These are phyloP conservation scores for Thecaphora thlaspeos DNA, from an alignment of 1,284 basidiomycete species.

Conservation along the genomic window DNA sequence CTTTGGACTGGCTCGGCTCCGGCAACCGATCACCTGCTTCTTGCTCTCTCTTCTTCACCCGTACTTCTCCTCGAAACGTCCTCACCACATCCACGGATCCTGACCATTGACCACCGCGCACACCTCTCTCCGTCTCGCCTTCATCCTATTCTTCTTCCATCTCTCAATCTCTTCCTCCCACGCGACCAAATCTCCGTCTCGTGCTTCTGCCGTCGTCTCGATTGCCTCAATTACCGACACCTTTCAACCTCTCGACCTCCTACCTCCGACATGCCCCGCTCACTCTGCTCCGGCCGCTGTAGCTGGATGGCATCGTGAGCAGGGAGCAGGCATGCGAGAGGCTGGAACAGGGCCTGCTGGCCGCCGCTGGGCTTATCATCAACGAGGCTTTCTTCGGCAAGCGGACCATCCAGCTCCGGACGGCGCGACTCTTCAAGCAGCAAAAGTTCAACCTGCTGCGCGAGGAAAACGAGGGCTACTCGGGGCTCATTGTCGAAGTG, in stretches of 20 bases:
- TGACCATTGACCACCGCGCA: too few species aligned
- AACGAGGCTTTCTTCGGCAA: slow-evolving; percentile 42
- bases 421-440: slow-evolving; percentile 73
- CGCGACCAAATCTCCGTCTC: slow-evolving; percentile 21
- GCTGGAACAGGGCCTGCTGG: slow-evolving; percentile 41
- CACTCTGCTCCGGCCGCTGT: slow-evolving; percentile 3
- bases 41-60: too few species aligned
- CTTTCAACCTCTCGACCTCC: not conserved
- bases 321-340: slow-evolving; percentile 18
- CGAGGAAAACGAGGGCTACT: slow-evolving; percentile 96
- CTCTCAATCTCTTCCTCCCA: slow-evolving; percentile 11
- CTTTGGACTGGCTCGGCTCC: too few species aligned
- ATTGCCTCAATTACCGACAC: not conserved
- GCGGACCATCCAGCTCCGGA: slow-evolving; percentile 50
- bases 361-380: slow-evolving; percentile 27
- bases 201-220: not conserved
- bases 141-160: slow-evolving; percentile 3
- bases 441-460: slow-evolving; percentile 96
- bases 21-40: too few species aligned
- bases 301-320: slow-evolving; percentile 21
- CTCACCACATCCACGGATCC: too few species aligned
- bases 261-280: not conserved
- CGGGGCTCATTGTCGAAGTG: slow-evolving; percentile 82
- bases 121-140: not conserved
- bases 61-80: too few species aligned